phyloP scores from a whole-genome alignment of 2,329 filamentous ascomycete genomes.

The Bimuria novae-zelandiae region DNA sequence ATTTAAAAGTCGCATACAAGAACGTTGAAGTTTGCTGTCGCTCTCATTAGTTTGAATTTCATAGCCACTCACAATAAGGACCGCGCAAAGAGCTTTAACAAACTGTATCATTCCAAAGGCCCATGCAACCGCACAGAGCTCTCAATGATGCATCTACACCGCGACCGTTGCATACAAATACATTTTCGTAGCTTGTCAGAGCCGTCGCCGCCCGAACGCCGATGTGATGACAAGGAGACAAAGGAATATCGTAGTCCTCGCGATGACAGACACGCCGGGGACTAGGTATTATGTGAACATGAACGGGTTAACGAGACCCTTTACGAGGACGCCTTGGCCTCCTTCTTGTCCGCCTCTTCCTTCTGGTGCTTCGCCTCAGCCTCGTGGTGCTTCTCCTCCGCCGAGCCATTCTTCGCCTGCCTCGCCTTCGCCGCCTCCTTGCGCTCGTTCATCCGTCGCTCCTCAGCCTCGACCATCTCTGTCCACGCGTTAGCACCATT shows the following conservation, averaged over 20 bases:
- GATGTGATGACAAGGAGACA: neutral
- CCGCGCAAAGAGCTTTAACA: too few species aligned
- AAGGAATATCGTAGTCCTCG: too few species aligned
- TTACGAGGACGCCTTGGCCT: constrained; percentile 17
- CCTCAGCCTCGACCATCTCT: constrained; percentile 85
- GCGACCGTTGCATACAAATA: neutral
- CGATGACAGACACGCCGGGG: too few species aligned
- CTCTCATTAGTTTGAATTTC: too few species aligned
- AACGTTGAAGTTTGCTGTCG: too few species aligned
- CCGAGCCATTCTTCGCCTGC: constrained; percentile 3
- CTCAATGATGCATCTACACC: neutral
- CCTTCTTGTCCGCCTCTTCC: constrained; percentile 8
- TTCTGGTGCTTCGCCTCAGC: constrained; percentile 21
- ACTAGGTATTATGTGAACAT: too few species aligned
- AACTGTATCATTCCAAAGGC: too few species aligned
- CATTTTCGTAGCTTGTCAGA: neutral
- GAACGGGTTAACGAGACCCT: too few species aligned
- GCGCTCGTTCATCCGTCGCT: constrained; percentile 62
- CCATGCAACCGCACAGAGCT: too few species aligned
- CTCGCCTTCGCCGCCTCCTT: constrained; percentile 34
- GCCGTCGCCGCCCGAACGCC: neutral
- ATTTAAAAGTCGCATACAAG: too few species aligned
- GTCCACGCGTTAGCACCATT: constrained; percentile 22
- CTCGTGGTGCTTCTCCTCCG: constrained; percentile 22
- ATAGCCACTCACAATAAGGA: too few species aligned